Evolutionary conservation across 768 basidiomycete genomes (phyloP), one percentile per base, ranked within the genome.

Genomic region (Termitomyces sp.): DNA sequence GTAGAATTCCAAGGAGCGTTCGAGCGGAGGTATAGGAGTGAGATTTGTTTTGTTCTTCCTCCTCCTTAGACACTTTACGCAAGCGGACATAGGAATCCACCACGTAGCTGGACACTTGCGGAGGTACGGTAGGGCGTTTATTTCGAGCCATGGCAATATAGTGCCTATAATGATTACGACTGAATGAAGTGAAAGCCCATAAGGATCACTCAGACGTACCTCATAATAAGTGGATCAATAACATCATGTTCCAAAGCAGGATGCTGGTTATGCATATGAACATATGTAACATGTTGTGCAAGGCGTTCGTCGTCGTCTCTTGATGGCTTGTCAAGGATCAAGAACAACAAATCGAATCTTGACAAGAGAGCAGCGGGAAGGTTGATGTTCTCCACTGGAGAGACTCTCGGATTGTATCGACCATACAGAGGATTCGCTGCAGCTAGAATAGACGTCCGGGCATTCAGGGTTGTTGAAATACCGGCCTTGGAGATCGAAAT

Each of bases 401-500:
- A 98, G 16, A 98, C 82, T 72, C 96, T 98, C 9, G 94, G 87
- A 71, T 99, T 99, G 78, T 99, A 99, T 31, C 97, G 90, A 28
- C 97, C 97, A 65, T 97, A 98, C 0, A 98, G 77, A 36, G 97
- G 97, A 72, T 99, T 99, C 57, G 97, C 97, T 12, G 97, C 97
- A 3, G 97, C 97, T 15, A 99, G 84, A 67, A 99, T 92, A 8
- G 97, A 98, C 2, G 96, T 96, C 52, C 97, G 87, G 26, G 97
- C 97, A 66, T 98, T 98, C 48, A 99, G 80, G 1, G 97, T 98
- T 8, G 97, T 99, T 9, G 96, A 95, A 68, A 99, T 99, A 24
- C 97, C 97, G 5, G 97, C 97, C 73, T 98, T 99, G 44, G 97
- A 97, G 61, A 99, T 99, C 3, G 96, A 98, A 56, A 99, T 98